Percentiles rank a stretch among this genome's conserved stretches.
Evolutionary conservation across 1,284 basidiomycete genomes (phyloP).

Genomic region (Kalmanozyma brasiliensis): DNA sequence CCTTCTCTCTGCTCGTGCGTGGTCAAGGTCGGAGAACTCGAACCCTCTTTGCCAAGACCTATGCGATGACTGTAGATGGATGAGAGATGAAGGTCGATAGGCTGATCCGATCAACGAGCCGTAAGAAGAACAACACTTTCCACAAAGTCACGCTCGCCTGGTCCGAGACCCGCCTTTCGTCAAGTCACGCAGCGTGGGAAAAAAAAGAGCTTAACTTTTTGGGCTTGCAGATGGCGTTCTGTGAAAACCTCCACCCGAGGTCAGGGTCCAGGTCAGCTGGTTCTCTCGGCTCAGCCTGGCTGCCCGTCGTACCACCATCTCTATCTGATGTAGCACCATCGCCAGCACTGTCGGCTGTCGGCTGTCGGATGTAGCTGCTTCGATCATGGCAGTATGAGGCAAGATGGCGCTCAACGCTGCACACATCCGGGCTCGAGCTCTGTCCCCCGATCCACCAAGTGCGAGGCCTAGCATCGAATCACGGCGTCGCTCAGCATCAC

Average conservation of each 20-base stretch:
- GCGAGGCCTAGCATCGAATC: neutral
- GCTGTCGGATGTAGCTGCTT: neutral
- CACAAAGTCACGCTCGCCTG: no score
- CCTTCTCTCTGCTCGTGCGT: no score
- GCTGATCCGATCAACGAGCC: no score
- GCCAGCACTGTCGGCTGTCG: neutral
- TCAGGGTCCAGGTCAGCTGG: slow-evolving; percentile 33
- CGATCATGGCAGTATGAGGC: no score
- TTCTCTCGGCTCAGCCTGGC: neutral
- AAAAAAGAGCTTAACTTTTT: neutral
- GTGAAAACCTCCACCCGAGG: slow-evolving; percentile 7
- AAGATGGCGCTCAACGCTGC: slow-evolving; percentile 36
- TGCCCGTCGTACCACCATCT: no score
- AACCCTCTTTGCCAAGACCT: no score
- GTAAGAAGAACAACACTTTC: no score
- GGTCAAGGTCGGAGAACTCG: no score
- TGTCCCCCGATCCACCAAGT: slow-evolving; percentile 1
- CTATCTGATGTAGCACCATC: no score
- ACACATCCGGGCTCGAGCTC: slow-evolving; percentile 17
- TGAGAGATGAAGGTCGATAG: neutral
- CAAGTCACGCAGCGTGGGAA: no score
- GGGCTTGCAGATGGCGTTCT: slow-evolving; percentile 4
- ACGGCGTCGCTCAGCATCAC: neutral
- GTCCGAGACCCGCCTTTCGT: no score
- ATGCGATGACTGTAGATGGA: neutral